phyloP scores from a whole-genome alignment of 306 rosid species.

The Calophaca sinica region DNA sequence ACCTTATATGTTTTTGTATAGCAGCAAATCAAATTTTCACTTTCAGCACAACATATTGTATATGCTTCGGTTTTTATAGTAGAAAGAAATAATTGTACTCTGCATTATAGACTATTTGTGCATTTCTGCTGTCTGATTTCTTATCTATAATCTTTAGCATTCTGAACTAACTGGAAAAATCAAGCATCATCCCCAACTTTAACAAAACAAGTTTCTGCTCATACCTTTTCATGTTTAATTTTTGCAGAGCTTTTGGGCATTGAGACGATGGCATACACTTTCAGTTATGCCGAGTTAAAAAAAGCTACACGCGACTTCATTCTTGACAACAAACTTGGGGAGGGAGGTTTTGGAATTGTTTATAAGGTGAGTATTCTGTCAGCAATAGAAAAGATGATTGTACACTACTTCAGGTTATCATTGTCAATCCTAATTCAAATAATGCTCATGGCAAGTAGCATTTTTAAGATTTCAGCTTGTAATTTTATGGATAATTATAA shows the following conservation, averaged over 20 bases:
- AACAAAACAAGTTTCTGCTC: background rate
- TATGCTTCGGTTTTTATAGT: background rate
- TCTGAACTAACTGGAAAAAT: background rate
- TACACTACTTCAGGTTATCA: background rate
- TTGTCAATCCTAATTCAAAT: constrained; percentile 1
- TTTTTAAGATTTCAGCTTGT: background rate
- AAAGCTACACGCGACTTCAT: constrained; percentile 73
- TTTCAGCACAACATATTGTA: background rate
- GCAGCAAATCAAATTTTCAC: background rate
- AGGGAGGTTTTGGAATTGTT: constrained; percentile 94
- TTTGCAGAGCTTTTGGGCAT: constrained; percentile 73
- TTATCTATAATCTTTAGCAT: background rate
- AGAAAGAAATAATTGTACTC: background rate
- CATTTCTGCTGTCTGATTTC: background rate
- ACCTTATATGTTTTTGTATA: constrained; percentile 5
- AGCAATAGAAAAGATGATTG: background rate
- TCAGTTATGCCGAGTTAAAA: constrained; percentile 66
- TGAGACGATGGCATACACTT: constrained; percentile 73
- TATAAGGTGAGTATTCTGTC: constrained; percentile 58
- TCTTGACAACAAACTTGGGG: constrained; percentile 71
- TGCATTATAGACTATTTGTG: background rate
- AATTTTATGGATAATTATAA: background rate
- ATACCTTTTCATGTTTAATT: constrained; percentile 35
- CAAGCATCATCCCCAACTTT: background rate
- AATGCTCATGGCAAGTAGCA: background rate